Base-by-base conservation (phyloP, 192 early-diverging fungal species). In the Kickxella alabastrina region DNA sequence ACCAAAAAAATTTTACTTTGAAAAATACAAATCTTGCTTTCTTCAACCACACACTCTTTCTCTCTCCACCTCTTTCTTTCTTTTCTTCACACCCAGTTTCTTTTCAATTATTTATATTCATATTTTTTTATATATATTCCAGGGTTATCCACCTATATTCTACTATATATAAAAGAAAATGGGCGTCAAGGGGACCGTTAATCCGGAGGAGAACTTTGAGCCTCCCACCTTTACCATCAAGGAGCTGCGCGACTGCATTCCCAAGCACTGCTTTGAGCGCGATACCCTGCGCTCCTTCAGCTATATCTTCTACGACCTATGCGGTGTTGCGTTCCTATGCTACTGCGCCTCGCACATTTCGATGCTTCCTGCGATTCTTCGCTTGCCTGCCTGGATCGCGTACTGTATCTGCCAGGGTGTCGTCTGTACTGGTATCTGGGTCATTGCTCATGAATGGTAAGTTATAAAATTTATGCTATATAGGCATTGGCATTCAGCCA, bases 251-350 rank as follows among this genome's bases (percentile, higher is more conserved):
- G 88, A 89, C 55, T 79, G 80, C 57, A 82, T 98, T 14, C 95
- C 95, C 24, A 85, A 88, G 39, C 91, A 95, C 64, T 95, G 90
- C 80, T 98, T 95, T 61, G 78, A 92, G 70, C 85, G 92, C 57
- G 80, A 85, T 53, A 85, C 87, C 2, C 66, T 93, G 36, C 69
- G 77, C 31, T 92, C 90, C 23, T 85, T 93, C 65, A 69, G 68
- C 53, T 90, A 92, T 79, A 81, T 95, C 6, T 58, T 79, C 26
- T 81, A 85, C 48, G 95, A 98, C 63, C 54, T 94, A 10, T 77
- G 80, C 24, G 62, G 87, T 24, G 75, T 89, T 12, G 78, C 72
- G 26, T 61, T 75, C 19, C 63, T 95, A 25, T 83, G 55, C 38
- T 80, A 85, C 57, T 72, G 72, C 40, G 95, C 92, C 0, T 82